Conservation (phyloP, 2,329 filamentous ascomycete species). For the Fusarium chuoi region DNA sequence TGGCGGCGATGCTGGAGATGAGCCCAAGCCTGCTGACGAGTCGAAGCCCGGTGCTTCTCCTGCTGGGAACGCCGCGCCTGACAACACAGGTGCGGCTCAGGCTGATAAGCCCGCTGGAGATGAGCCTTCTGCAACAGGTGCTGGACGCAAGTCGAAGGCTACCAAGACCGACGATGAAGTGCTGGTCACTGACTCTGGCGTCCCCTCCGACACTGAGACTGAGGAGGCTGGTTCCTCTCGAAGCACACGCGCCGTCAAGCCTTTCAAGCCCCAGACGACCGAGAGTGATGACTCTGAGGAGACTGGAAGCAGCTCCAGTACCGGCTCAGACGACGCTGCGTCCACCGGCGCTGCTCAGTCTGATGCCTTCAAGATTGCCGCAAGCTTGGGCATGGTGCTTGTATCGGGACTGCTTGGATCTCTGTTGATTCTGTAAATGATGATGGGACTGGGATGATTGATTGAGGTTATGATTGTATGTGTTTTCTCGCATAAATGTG, state of each 20-base stretch:
- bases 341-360: constrained; percentile 13
- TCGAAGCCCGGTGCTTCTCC: constrained; percentile 7
- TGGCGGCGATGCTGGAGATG: not conserved
- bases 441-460: not conserved
- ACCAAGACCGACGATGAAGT: constrained; percentile 1
- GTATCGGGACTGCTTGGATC: constrained; percentile 28
- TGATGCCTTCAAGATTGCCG: constrained; percentile 7
- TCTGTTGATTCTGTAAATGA: constrained; percentile 21
- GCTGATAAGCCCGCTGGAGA: not conserved
- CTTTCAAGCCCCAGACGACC: constrained; percentile 18
- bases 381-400: constrained; percentile 13
- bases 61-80: not conserved
- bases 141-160: not conserved
- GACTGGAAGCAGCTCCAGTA: not conserved
- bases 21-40: not conserved
- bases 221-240: not conserved
- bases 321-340: not conserved
- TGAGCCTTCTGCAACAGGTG: not conserved
- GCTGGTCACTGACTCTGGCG: constrained; percentile 22
- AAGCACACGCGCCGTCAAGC: constrained; percentile 21
- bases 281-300: constrained; percentile 4
- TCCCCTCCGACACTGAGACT: not conserved
- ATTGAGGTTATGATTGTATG: not conserved
- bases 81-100: not conserved
- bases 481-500: constrained; percentile 3